These are phyloP conservation scores for Tilletia horrida DNA, from an alignment of 1,284 basidiomycete genomes.

Conservation along the genomic window DNA sequence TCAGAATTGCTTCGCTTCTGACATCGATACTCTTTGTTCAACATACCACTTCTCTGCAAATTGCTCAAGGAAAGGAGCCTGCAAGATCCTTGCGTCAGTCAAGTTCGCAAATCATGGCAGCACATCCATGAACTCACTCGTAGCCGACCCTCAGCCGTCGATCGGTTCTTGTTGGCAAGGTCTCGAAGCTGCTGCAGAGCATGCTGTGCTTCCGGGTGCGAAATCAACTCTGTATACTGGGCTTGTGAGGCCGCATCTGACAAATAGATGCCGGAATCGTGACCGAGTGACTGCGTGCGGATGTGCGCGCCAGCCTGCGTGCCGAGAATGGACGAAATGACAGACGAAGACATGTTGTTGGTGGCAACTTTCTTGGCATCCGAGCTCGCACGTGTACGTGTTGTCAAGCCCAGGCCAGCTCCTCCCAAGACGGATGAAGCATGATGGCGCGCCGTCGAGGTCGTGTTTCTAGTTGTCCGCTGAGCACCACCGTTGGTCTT, in stretches of 20 bases:
- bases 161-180: too few species aligned
- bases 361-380: too few species aligned
- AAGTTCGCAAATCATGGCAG: not conserved
- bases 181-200: too few species aligned
- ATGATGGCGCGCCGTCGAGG: too few species aligned
- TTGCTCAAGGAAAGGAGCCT: not conserved
- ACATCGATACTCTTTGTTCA: not conserved
- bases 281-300: not conserved
- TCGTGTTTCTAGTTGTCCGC: too few species aligned
- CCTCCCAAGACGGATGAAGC: not conserved
- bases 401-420: not conserved
- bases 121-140: not conserved
- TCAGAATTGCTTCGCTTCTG: not conserved
- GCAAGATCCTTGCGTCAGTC: not conserved
- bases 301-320: not conserved
- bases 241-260: too few species aligned
- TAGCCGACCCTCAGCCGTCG: too few species aligned
- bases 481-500: too few species aligned
- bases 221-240: too few species aligned
- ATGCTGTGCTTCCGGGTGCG: too few species aligned
- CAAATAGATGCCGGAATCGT: too few species aligned
- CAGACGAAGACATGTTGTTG: not conserved
- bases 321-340: not conserved
- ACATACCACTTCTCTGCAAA: constrained; percentile 5
- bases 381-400: not conserved